These are phyloP conservation scores for Capsicum pubescens DNA, from an alignment of 257 asterid genomes.

Conservation along the genomic window DNA sequence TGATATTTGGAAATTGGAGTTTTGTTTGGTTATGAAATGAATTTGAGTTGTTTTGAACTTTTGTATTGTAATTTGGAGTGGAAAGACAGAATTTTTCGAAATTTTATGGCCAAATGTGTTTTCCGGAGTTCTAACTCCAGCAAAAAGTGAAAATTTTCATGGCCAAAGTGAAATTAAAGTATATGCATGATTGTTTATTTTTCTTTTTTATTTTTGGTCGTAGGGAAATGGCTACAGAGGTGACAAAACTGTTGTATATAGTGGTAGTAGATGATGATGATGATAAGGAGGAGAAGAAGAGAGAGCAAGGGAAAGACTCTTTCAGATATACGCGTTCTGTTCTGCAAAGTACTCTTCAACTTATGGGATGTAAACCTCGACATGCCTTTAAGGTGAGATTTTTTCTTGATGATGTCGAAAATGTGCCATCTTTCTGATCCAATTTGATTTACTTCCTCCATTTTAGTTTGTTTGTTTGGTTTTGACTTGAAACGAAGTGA, in stretches of 20 bases:
- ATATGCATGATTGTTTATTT: too few species aligned
- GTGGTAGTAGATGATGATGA: slow-evolving; percentile 71
- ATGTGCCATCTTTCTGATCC: background rate
- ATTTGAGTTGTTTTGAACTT: too few species aligned
- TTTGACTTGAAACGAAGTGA: too few species aligned
- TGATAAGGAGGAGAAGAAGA: slow-evolving; percentile 34
- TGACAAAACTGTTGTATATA: slow-evolving; percentile 75
- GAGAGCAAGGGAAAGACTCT: slow-evolving; percentile 50
- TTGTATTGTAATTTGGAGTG: too few species aligned
- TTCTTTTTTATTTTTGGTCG: background rate
- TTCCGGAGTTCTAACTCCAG: too few species aligned
- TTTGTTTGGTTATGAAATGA: too few species aligned
- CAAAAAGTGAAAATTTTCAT: too few species aligned
- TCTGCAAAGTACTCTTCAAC: slow-evolving; percentile 90
- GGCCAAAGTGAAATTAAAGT: too few species aligned
- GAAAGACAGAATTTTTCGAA: too few species aligned
- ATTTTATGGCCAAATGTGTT: too few species aligned
- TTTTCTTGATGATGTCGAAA: background rate
- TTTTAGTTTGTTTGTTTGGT: background rate
- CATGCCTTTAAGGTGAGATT: slow-evolving; percentile 87
- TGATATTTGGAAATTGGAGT: too few species aligned
- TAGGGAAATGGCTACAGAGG: slow-evolving; percentile 65
- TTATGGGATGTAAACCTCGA: slow-evolving; percentile 98
- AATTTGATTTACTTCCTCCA: background rate
- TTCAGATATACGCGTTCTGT: slow-evolving; percentile 95